phyloP scores from a whole-genome alignment of 768 basidiomycete genomes.

The Phanerochaete sordida region DNA sequence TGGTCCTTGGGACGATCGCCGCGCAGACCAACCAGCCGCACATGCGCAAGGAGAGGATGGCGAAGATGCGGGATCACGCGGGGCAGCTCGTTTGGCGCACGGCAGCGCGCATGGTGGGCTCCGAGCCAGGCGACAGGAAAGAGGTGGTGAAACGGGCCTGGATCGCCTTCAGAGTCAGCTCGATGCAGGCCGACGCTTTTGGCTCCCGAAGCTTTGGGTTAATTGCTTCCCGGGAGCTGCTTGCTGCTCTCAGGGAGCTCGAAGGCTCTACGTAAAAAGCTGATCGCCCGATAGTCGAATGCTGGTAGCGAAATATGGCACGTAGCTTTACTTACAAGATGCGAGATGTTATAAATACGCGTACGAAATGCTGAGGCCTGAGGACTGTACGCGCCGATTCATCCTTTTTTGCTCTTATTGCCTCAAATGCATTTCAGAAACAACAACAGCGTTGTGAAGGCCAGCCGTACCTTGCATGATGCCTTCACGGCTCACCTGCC shows the following conservation, averaged over 20 bases:
- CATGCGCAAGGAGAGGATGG: constrained; percentile 44
- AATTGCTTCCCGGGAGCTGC: constrained; percentile 49
- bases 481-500: too few relatives aligned
- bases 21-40: constrained; percentile 54
- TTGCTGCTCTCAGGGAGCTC: constrained; percentile 41
- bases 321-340: too few relatives aligned
- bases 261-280: constrained; percentile 17
- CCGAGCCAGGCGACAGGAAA: constrained; percentile 29
- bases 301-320: too few relatives aligned
- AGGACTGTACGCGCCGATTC: too few relatives aligned
- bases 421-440: too few relatives aligned
- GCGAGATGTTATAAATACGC: too few relatives aligned
- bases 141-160: constrained; percentile 46
- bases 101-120: constrained; percentile 38
- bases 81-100: constrained; percentile 36
- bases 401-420: too few relatives aligned
- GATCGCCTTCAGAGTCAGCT: constrained; percentile 47
- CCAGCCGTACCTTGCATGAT: too few relatives aligned
- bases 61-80: constrained; percentile 48
- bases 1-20: constrained; percentile 57
- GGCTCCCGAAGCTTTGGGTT: constrained; percentile 59
- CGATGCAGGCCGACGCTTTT: constrained; percentile 31
- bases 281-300: background rate
- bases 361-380: too few relatives aligned
- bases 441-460: too few relatives aligned